Conservation (phyloP, 2,329 filamentous ascomycete genomes). For the Fusarium odoratissimum region DNA sequence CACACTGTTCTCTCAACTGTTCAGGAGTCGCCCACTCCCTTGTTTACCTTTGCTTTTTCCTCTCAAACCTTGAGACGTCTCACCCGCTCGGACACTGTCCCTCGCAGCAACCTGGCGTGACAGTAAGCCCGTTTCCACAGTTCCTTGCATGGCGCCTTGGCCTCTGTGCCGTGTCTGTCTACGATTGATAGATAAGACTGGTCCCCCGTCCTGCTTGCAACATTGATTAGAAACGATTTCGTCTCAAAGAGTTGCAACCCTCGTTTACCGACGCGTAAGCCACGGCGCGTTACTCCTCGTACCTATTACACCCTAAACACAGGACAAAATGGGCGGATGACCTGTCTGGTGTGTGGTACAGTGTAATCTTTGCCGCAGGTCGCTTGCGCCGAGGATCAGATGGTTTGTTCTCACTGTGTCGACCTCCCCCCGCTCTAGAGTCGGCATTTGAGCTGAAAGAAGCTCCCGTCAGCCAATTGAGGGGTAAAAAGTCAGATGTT, state of each 20-base stretch:
- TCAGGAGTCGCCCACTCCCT: neutral
- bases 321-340: neutral
- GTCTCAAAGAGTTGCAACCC: neutral
- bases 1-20: neutral
- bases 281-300: neutral
- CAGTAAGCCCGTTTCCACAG: neutral
- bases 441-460: neutral
- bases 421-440: neutral
- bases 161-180: neutral
- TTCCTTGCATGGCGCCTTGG: neutral
- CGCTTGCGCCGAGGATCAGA: neutral
- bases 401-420: neutral
- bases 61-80: neutral
- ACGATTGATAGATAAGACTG: neutral
- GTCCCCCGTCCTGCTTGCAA: neutral
- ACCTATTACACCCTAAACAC: neutral
- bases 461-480: neutral
- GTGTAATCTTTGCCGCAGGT: neutral
- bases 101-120: neutral
- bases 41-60: slow-evolving; percentile 1
- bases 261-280: slow-evolving; percentile 14
- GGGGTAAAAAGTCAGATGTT: neutral
- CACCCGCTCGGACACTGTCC: neutral
- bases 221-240: neutral
- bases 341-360: slow-evolving; percentile 3